These are phyloP conservation scores for Phoenix roebelenii DNA, from an alignment of 176 grass and related monocot species.

Conservation along the genomic window DNA sequence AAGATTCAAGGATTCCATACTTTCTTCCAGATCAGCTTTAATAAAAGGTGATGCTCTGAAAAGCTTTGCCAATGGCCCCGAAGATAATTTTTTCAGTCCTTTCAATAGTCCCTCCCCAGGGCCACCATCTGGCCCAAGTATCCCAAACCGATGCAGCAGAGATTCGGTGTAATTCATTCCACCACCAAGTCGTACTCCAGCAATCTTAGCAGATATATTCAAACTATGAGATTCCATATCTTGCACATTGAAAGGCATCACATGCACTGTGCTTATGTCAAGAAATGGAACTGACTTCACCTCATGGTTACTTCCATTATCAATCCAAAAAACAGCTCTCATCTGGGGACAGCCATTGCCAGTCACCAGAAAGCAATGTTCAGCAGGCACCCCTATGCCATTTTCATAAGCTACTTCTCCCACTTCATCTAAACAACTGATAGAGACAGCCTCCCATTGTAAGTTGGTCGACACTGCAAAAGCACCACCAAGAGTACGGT, in stretches of 20 bases:
- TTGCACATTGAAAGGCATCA: constrained; percentile 78
- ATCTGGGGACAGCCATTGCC: constrained; percentile 65
- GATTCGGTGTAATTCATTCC: constrained; percentile 92
- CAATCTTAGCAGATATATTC: constrained; percentile 67
- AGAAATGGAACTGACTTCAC: constrained; percentile 59
- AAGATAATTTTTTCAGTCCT: constrained; percentile 87
- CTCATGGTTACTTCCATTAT: constrained; percentile 48
- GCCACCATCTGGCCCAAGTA: constrained; percentile 82
- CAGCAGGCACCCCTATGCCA: constrained; percentile 15
- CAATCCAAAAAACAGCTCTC: constrained; percentile 96
- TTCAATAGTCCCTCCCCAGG: constrained; percentile 85
- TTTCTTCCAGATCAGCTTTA: constrained; percentile 35
- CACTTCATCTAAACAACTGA: constrained; percentile 90
- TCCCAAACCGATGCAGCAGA: constrained; percentile 80
- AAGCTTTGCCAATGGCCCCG: constrained; percentile 83
- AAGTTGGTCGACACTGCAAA: constrained; percentile 91
- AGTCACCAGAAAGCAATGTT: constrained; percentile 20
- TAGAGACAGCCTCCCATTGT: constrained; percentile 61
- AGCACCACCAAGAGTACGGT: constrained; percentile 94
- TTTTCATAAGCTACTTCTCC: constrained; percentile 31
- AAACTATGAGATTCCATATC: constrained; percentile 97
- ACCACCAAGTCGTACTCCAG: constrained; percentile 83
- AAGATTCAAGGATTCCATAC: too few relatives aligned
- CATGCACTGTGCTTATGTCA: constrained; percentile 75
- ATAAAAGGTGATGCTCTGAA: constrained; percentile 56